Conservation (phyloP, 2,329 filamentous ascomycete genomes). For the Hypoxylon sp. region DNA sequence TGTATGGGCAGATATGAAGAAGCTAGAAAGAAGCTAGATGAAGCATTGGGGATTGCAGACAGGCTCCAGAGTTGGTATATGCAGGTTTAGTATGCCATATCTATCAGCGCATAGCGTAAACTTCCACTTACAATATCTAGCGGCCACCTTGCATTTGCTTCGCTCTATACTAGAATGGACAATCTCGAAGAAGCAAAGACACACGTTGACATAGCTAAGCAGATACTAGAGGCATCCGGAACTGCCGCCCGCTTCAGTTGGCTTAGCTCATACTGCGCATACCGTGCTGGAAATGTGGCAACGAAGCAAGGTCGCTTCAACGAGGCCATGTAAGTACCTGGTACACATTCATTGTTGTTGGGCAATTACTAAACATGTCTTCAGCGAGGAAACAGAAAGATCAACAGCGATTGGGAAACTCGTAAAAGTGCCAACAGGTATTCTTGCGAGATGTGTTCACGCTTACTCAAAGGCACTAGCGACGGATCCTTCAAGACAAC, state of each 20-base stretch:
- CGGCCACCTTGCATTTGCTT: conserved; percentile 18
- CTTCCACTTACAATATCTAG: conserved; percentile 11
- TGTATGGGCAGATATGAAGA: conserved; percentile 25
- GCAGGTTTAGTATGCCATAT: conserved; percentile 22
- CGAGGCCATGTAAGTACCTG: conserved; percentile 13
- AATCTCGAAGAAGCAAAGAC: conserved; percentile 6
- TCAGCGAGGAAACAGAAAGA: conserved; percentile 17
- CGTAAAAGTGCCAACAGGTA: conserved; percentile 22
- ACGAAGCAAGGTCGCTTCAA: conserved; percentile 23
- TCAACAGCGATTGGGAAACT: conserved; percentile 20
- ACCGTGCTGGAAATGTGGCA: conserved; percentile 21
- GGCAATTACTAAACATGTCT: neutral
- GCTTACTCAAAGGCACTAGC: conserved; percentile 20
- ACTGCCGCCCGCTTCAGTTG: conserved; percentile 17
- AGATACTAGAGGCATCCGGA: conserved; percentile 19
- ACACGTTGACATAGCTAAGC: conserved; percentile 14
- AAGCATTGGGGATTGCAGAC: conserved; percentile 14
- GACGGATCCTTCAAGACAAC: conserved; percentile 12
- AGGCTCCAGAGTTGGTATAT: conserved; percentile 27
- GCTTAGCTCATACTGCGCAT: conserved; percentile 30
- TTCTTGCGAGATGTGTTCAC: conserved; percentile 23
- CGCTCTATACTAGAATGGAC: conserved; percentile 21
- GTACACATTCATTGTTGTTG: neutral
- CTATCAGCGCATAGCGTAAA: neutral
- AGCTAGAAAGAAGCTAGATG: neutral